Evolutionary conservation across 169 alveolate genomes (phyloP), one percentile per base, ranked within the genome.

Genomic region (Cryptosporidium parvum): DNA sequence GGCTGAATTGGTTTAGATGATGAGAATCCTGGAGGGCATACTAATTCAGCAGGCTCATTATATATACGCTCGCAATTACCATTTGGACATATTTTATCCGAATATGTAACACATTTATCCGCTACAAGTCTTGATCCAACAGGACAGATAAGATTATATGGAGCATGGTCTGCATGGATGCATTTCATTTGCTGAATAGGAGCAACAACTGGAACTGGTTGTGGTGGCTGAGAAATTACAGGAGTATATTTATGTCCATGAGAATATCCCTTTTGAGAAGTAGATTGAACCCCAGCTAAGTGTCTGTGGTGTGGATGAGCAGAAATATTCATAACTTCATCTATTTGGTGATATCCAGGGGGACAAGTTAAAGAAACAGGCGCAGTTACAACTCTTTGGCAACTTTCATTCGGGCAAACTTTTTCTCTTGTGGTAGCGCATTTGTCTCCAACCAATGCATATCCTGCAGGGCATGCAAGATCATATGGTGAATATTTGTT

Each of bases 1-100:
- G 89, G 29, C 4, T 29, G 58, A 26, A 45, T 6, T 62, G 89
- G 75, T n/a, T 80, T 80, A 37, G 89, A 62, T 10, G 89, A 80
- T 12, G 89, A 62, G 62, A 62, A 80, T 62, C 89, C 89, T n/a
- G 89, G 89, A n/a, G 89, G 89, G n/a, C 89, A 80, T 10, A 80
- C 80, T 31, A 80, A 45, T 23, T 59, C 89, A 10, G 75, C 89
- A 26, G 89, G 89, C 62, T 80, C 89, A 65, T 80, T 80, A 33
- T 80, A 62, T 29, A 80, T 53, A 42, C 89, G 73, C 29, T 80
- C 89, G 21, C 89, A 80, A 67, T 80, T 80, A 16, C 89, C 89
- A 80, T 80, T 80, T 44, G 89, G 89, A 26, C 89, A 80, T 62
- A 80, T 80, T 65, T 80, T 80, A 39, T 80, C 89, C 14, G 89